Conservation (phyloP, 2,329 filamentous ascomycete species). For the Chaetoscypha palmicola region DNA sequence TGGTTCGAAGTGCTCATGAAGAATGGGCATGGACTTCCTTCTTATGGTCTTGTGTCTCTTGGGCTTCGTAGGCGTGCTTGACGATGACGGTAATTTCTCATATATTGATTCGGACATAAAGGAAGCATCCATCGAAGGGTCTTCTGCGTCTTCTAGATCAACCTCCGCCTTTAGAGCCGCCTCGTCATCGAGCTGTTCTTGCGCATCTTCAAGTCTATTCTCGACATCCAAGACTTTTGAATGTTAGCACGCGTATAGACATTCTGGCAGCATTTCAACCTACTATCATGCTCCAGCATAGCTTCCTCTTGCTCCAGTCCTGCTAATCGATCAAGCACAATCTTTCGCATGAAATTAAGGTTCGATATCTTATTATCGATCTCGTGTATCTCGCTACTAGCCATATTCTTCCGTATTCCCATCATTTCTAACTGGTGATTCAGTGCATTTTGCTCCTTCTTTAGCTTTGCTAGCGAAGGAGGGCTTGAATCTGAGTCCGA, state of each 20-base stretch:
- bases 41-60: conserved; percentile 52
- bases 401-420: conserved; percentile 92
- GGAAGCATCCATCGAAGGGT: conserved; percentile 40
- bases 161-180: conserved; percentile 49
- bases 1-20: conserved; percentile 91
- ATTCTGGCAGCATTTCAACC: conserved; percentile 30
- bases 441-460: conserved; percentile 71
- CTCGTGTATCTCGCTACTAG: conserved; percentile 88
- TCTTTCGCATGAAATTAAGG: conserved; percentile 83
- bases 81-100: conserved; percentile 67
- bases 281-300: conserved; percentile 81
- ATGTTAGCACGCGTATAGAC: conserved; percentile 10
- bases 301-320: conserved; percentile 85
- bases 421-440: conserved; percentile 87
- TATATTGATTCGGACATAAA: conserved; percentile 99
- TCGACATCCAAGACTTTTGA: conserved; percentile 54
- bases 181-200: conserved; percentile 51
- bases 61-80: conserved; percentile 43
- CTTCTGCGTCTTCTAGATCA: conserved; percentile 39
- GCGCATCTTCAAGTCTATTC: conserved; percentile 53
- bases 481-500: conserved; percentile 49
- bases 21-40: conserved; percentile 82
- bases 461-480: conserved; percentile 64
- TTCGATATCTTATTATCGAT: conserved; percentile 97
- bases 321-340: conserved; percentile 81